Base-by-base conservation (phyloP, 192 early-diverging fungal species). In the Coemansia asiatica region DNA sequence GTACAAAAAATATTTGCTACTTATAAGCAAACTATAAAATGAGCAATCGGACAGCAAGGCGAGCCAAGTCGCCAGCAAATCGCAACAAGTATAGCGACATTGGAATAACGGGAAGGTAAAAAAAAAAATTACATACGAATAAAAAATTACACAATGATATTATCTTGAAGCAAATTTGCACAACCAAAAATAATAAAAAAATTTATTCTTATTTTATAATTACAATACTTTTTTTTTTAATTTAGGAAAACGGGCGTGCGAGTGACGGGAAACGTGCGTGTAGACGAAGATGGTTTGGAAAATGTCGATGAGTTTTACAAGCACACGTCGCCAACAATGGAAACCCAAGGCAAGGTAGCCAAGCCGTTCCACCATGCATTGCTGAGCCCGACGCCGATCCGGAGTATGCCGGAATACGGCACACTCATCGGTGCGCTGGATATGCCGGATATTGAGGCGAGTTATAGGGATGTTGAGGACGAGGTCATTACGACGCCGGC, bases 291-390 rank as follows among this genome's bases (percentile, higher is more conserved):
- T 23, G 76, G 76, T 22, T 25, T 79, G 47, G 76, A 79, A 21
- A 79, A 79, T 46, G 71, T 79, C 16, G 76, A 70, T 23, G 76
- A 73, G 68, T 79, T 79, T 49, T 79, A 74, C 62, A 64, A 70
- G 49, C 63, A 70, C 28, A 79, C 76, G 16, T 67, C 76, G 56
- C 76, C 76, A 16, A 50, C 23, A 10, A 56, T 67, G 19, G 58
- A 61, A 2, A 40, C 22, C 25, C 33, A 40, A 18, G 19, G 38
- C 36, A 62, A 54, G 38, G 10, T 55, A 18, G n/a, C 69, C 23
- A 75, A 61, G 13, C 55, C 75, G 2, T 68, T 79, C 10, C 76
- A 70, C 44, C n/a, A n/a, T n/a, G 65, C 66, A 36, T 59, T 79
- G 2, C 26, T 73, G 22, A 79, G 76, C 44, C 71, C 76, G 12